Evolutionary conservation across 306 rosid species (phyloP).

Genomic region (Acmispon strigosus): DNA sequence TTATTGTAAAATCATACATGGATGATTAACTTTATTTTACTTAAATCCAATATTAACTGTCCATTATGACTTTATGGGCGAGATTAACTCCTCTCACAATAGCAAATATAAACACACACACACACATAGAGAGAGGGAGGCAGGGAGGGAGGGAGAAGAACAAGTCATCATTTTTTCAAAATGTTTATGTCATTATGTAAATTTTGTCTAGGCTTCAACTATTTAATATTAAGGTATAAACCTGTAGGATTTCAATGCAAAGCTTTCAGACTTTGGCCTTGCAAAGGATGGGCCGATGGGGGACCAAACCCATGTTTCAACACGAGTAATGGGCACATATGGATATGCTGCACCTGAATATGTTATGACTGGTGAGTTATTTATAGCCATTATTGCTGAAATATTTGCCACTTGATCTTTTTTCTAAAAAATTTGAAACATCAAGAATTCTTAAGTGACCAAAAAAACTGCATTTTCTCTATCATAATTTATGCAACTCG

Average conservation of each 20-base stretch:
- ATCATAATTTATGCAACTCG: not conserved
- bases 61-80: too few relatives aligned
- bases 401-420: not conserved
- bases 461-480: not conserved
- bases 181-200: conserved; percentile 10
- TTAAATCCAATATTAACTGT: too few relatives aligned
- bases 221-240: conserved; percentile 25
- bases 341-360: conserved; percentile 97
- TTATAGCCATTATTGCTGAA: not conserved
- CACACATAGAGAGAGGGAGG: not conserved
- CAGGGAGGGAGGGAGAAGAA: not conserved
- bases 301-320: conserved; percentile 95
- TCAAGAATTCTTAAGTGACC: not conserved
- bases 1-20: too few relatives aligned
- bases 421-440: not conserved
- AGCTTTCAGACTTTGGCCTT: conserved; percentile 92
- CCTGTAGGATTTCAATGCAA: conserved; percentile 78
- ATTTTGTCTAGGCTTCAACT: conserved; percentile 8
- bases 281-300: conserved; percentile 99
- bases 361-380: conserved; percentile 87
- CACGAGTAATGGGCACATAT: conserved; percentile 93
- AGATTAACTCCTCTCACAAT: too few relatives aligned
- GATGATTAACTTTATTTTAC: too few relatives aligned
- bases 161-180: not conserved
- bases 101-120: too few relatives aligned